Base-by-base conservation (phyloP, 2,329 filamentous ascomycete species). In the Trichoderma citrinoviride region DNA sequence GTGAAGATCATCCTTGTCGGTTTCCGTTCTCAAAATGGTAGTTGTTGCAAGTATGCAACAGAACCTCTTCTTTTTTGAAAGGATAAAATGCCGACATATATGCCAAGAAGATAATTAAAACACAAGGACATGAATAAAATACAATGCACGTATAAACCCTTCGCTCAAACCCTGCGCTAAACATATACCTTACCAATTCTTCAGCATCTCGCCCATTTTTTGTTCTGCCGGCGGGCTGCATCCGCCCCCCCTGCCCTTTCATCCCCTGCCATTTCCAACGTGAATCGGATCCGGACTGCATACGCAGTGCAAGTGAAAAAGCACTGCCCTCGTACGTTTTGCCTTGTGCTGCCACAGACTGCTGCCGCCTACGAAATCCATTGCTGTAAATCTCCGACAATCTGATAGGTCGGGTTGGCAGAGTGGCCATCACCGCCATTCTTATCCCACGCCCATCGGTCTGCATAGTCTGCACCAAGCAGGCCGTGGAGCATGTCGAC, bases 381-480 rank as follows among this genome's bases (percentile, higher is more conserved):
- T 64, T 79, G 76, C 69, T 76, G 73, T 69, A 80, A 66, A 68
- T 79, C 78, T 50, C 77, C 77, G 64, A 76, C 75, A 57, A 79
- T 73, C 61, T 77, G 73, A 70, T 80, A 80, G 19, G 78, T 80
- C 40, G 78, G 77, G 65, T 80, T 80, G 52, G 78, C 78, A 41
- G 76, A 78, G 64, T 74, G 75, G 25, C 78, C 74, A 71, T 79
- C 74, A 56, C 71, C 71, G 73, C 78, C 73, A 70, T 79, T 73
- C 72, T 76, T 75, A 72, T 81, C 73, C 81, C 82, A 83, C 52
- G 77, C 79, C 80, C 80, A 82, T 58, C 80, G 74, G 61, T 75
- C 73, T 27, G 70, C 71, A 65, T 77, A 77, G 43, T 78, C 75
- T 7, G 72, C 67, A n/a, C 74, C 73, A 37, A 82, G 75, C 61